Evolutionary conservation across 805 yeast genomes (phyloP).

Genomic region (Saccharomycopsis sp.): DNA sequence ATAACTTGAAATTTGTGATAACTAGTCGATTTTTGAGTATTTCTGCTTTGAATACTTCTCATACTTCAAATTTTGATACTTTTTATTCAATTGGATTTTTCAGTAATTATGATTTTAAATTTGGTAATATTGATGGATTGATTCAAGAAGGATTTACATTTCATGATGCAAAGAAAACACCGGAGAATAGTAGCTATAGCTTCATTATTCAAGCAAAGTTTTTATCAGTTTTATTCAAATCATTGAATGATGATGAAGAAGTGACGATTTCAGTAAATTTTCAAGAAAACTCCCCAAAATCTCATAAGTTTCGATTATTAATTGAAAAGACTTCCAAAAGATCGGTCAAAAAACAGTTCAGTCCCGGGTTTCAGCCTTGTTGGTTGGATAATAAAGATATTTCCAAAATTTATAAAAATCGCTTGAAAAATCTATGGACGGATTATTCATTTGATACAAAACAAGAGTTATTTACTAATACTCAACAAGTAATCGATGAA

Average conservation of each 20-base stretch:
- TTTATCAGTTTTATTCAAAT: conserved; percentile 10
- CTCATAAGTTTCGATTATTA: conserved; percentile 6
- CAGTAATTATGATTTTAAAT: conserved; percentile 2
- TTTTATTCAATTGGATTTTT: conserved; percentile 8
- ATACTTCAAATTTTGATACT: conserved; percentile 9
- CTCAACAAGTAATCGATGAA: neutral
- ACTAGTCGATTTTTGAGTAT: conserved; percentile 3
- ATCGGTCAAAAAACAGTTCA: conserved; percentile 15
- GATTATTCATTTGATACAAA: neutral
- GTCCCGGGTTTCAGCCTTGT: conserved; percentile 14
- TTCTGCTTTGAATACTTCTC: conserved; percentile 12
- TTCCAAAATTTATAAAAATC: conserved; percentile 1
- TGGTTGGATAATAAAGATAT: conserved; percentile 4
- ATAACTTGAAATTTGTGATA: conserved; percentile 10
- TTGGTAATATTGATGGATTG: neutral
- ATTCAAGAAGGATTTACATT: conserved; percentile 9
- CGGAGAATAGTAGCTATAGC: conserved; percentile 4
- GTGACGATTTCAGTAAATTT: conserved; percentile 9
- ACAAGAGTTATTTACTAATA: neutral
- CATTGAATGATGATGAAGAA: conserved; percentile 8
- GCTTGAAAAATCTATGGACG: conserved; percentile 3
- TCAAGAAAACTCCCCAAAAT: conserved; percentile 3
- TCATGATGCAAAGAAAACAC: neutral
- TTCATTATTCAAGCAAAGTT: conserved; percentile 12
- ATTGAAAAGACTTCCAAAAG: conserved; percentile 11